Conservation (phyloP, 2,329 filamentous ascomycete species). For the Tolypocladium paradoxum region DNA sequence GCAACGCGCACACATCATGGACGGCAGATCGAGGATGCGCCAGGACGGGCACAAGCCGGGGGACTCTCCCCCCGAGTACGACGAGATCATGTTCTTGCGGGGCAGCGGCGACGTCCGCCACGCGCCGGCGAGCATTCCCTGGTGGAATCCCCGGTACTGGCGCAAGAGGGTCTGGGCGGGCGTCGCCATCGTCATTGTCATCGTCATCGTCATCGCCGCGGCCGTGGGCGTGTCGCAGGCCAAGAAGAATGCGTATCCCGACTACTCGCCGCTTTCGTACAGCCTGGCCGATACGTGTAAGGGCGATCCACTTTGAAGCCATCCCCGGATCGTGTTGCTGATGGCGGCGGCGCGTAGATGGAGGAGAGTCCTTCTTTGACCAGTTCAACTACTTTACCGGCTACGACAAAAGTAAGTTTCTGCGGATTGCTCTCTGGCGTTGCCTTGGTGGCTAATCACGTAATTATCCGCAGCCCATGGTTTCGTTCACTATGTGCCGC, state of each 20-base stretch:
- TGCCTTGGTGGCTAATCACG: not conserved
- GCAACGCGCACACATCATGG: not conserved
- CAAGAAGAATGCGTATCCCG: constrained; percentile 33
- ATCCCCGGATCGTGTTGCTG: not conserved
- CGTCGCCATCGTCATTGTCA: constrained; percentile 22
- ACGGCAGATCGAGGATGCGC: not conserved
- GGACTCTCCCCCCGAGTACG: constrained; percentile 14
- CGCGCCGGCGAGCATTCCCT: constrained; percentile 17
- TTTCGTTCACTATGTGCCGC: constrained; percentile 43
- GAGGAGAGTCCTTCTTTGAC: constrained; percentile 40
- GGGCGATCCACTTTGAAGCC: constrained; percentile 6
- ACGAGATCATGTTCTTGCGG: constrained; percentile 15
- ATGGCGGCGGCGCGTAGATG: constrained; percentile 25
- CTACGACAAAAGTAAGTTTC: constrained; percentile 33
- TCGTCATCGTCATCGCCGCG: constrained; percentile 38
- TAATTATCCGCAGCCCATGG: constrained; percentile 27
- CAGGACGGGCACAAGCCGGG: constrained; percentile 10
- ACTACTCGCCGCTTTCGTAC: constrained; percentile 37
- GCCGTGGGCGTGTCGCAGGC: constrained; percentile 30
- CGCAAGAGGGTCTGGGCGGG: constrained; percentile 38
- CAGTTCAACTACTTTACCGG: constrained; percentile 42
- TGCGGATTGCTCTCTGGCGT: no score
- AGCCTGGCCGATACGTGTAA: constrained; percentile 37
- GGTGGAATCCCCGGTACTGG: constrained; percentile 43
- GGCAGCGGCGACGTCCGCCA: constrained; percentile 9